Base-by-base conservation (phyloP, 805 yeast species). In the Komagataella mondaviorum region DNA sequence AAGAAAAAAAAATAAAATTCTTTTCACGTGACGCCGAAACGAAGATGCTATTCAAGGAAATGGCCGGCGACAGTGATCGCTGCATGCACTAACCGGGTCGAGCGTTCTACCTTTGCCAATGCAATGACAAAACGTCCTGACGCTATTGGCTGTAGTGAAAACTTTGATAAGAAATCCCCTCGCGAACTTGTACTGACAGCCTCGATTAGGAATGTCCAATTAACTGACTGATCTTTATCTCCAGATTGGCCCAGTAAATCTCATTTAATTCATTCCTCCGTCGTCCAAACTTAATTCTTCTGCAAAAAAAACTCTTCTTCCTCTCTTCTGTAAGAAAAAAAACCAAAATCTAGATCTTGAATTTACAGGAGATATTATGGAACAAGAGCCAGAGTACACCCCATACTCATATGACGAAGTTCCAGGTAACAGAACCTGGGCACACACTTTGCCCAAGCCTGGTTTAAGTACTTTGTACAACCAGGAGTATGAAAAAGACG, bases 401-500 rank as follows among this genome's bases (percentile, higher is more conserved):
- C 39, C 39, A 30, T 85, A 80, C 68, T 58, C 74, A 44, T 87
- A 87, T 67, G 88, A 85, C 59, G 91, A 85, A 63, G 73, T 78
- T 24, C 83, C 87, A 36, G 82, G 77, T 58, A 88, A 89, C 75
- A 80, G 72, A 58, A 84, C 96, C 3, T 91, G 98, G 98, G 97
- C 97, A 22, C 80, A 85, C 48, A 76, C 93, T 7, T 74, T 91
- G 56, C 98, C 98, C 48, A 77, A 78, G 47, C 81, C 81, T 57
- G 24, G 24, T 20, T 22, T 22, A 22, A 84, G 89, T 69, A 98
- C 96, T 44, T 80, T 91, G 51, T 91, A 91, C 69, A 88, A 93
- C 66, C 99, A 98, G 8, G 93, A 86, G 53, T 79, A 75, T 60
- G 99, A 91, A 67, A 88, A 88, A 62, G 99, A 91, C 63, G 96